A percentile compares a stretch with the other conserved stretches of the same genome.
Conservation (phyloP, 2,329 filamentous ascomycete genomes). For the Neofusicoccum sp. region DNA sequence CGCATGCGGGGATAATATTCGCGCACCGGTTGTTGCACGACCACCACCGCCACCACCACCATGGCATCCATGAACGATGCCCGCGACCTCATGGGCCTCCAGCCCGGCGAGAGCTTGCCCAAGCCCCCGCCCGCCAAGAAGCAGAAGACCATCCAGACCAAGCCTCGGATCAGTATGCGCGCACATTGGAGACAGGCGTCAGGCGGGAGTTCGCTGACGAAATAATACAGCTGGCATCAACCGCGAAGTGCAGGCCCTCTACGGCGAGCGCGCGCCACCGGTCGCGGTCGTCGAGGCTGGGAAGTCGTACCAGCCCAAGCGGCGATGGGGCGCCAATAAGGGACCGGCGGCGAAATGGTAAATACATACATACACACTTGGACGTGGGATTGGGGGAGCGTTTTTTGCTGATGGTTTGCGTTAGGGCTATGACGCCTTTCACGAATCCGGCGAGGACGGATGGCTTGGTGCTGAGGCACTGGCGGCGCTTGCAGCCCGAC, state of each 20-base stretch:
- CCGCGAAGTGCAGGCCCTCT: constrained; percentile 44
- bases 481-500: constrained; percentile 64
- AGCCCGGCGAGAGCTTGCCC: constrained; percentile 14
- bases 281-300: constrained; percentile 45
- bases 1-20: too few species aligned
- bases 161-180: constrained; percentile 8
- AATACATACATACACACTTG: not conserved
- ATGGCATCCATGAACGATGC: constrained; percentile 28
- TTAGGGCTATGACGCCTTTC: constrained; percentile 58
- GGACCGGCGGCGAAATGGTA: constrained; percentile 45
- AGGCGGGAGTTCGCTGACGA: not conserved
- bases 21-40: not conserved
- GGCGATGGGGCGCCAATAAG: constrained; percentile 33
- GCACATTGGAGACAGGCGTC: not conserved
- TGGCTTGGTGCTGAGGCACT: constrained; percentile 73
- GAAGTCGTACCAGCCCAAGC: constrained; percentile 42
- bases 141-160: constrained; percentile 19
- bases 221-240: constrained; percentile 39
- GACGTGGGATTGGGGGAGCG: not conserved
- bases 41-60: not conserved
- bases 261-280: constrained; percentile 44
- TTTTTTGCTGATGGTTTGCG: not conserved
- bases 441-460: constrained; percentile 76
- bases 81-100: constrained; percentile 26
- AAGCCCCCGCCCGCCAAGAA: constrained; percentile 21